These are phyloP conservation scores for Breviolum minutum DNA, from an alignment of 73 alveolate genomes.

Conservation along the genomic window DNA sequence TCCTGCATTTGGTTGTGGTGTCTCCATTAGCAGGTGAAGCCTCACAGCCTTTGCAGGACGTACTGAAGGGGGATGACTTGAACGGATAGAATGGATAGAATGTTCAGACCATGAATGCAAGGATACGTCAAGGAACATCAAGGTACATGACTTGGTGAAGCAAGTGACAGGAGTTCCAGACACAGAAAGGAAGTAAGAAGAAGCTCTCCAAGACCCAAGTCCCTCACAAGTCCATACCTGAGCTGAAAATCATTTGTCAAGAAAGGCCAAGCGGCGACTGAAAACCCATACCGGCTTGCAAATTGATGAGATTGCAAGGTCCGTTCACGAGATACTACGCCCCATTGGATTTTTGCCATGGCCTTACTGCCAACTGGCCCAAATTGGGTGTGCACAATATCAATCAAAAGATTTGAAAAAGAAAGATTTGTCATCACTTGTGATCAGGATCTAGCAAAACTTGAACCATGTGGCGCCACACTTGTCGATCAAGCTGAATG, in stretches of 20 bases:
- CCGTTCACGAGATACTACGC: conserved; percentile 25
- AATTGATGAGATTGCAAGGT: neutral
- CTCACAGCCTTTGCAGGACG: conserved; percentile 46
- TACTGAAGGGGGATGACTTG: neutral
- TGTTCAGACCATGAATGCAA: neutral
- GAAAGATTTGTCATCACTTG: neutral
- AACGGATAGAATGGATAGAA: too few species aligned
- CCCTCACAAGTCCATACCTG: neutral
- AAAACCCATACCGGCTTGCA: neutral
- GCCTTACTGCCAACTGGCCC: neutral
- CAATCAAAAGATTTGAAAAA: neutral
- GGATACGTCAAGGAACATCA: neutral
- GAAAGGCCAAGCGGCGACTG: neutral
- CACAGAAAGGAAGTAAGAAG: neutral
- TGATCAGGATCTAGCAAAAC: neutral
- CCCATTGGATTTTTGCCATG: conserved; percentile 13
- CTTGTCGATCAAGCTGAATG: neutral
- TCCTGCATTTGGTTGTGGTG: neutral
- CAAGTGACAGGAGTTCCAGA: conserved; percentile 17
- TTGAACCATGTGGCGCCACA: neutral
- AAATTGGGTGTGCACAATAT: neutral
- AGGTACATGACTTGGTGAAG: neutral
- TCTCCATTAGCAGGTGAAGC: conserved; percentile 72
- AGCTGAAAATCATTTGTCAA: neutral
- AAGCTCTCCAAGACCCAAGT: conserved; percentile 33